Percentiles rank a stretch among this genome's conserved stretches.
Evolutionary conservation across 177 flowering plant genomes (phyloP).

Genomic region (Tripterygium wilfordii): DNA sequence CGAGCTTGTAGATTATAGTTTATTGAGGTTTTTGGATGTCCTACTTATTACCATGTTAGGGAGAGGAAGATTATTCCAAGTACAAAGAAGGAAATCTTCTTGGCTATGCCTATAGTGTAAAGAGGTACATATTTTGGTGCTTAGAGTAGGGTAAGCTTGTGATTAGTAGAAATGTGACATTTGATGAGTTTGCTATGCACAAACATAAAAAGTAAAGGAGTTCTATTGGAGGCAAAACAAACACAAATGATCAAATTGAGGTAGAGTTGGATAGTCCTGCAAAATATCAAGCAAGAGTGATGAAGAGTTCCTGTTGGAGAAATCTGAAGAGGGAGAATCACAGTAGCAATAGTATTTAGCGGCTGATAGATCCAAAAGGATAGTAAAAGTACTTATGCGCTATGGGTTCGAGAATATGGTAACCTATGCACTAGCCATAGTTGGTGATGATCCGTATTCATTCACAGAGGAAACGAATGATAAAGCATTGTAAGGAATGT

Average conservation of each 20-base stretch:
- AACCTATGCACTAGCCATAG: background rate
- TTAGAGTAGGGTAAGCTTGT: too few species aligned
- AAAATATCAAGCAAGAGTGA: background rate
- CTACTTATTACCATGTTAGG: slow-evolving; percentile 2
- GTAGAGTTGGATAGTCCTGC: background rate
- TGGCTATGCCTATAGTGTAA: background rate
- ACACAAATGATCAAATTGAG: background rate
- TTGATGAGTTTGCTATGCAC: too few species aligned
- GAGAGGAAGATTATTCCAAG: slow-evolving; percentile 1
- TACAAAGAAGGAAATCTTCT: background rate
- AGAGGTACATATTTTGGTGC: background rate
- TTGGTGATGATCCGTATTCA: too few species aligned
- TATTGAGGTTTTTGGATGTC: slow-evolving; percentile 1
- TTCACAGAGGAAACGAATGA: too few species aligned
- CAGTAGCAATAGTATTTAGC: background rate
- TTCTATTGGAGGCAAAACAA: background rate
- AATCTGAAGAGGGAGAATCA: too few species aligned
- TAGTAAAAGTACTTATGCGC: background rate
- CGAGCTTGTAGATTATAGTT: background rate
- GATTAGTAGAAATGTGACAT: too few species aligned
- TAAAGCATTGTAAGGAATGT: too few species aligned
- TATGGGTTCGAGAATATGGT: background rate
- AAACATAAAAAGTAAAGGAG: too few species aligned
- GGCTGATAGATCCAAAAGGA: background rate
- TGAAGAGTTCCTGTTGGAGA: background rate